These are phyloP conservation scores for Epichloe typhina DNA, from an alignment of 2,329 filamentous ascomycete genomes.

Conservation along the genomic window DNA sequence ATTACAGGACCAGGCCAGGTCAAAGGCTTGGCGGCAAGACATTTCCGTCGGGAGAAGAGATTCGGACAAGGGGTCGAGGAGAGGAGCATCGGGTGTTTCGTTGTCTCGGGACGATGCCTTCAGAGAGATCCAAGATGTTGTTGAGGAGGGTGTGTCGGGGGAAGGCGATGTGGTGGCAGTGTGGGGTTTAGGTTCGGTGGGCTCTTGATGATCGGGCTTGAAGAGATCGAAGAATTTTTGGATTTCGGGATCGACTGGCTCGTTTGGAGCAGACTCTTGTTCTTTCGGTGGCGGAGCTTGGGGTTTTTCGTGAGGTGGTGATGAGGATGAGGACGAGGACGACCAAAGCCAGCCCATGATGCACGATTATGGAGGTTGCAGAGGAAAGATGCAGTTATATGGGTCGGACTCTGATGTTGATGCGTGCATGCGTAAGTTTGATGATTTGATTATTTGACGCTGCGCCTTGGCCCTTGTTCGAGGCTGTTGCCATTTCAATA, in stretches of 20 bases:
- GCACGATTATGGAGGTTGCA: neutral
- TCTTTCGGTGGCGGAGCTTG: conserved; percentile 10
- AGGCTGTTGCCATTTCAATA: too few relatives aligned
- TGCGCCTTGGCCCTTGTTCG: neutral
- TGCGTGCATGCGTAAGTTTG: too few relatives aligned
- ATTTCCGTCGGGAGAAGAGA: conserved; percentile 67
- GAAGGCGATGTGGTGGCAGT: conserved; percentile 13
- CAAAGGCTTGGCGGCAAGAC: conserved; percentile 84
- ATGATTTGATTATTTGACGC: too few relatives aligned
- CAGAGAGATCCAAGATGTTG: conserved; percentile 22
- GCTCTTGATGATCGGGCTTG: conserved; percentile 17
- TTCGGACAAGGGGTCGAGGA: conserved; percentile 41
- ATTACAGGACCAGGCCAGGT: conserved; percentile 88
- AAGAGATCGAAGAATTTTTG: conserved; percentile 40
- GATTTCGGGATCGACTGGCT: conserved; percentile 35
- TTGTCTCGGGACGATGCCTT: conserved; percentile 16
- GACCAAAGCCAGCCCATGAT: conserved; percentile 53
- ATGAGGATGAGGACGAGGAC: conserved; percentile 22
- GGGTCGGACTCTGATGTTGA: neutral
- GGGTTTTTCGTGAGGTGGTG: conserved; percentile 10
- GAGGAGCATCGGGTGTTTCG: conserved; percentile 12
- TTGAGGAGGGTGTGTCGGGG: conserved; percentile 17
- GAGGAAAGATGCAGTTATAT: neutral
- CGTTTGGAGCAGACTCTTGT: conserved; percentile 13
- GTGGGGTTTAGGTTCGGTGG: conserved; percentile 10